Evolutionary conservation across 352 stramenopile genomes (phyloP).

Genomic region (Aphanomyces invadans): DNA sequence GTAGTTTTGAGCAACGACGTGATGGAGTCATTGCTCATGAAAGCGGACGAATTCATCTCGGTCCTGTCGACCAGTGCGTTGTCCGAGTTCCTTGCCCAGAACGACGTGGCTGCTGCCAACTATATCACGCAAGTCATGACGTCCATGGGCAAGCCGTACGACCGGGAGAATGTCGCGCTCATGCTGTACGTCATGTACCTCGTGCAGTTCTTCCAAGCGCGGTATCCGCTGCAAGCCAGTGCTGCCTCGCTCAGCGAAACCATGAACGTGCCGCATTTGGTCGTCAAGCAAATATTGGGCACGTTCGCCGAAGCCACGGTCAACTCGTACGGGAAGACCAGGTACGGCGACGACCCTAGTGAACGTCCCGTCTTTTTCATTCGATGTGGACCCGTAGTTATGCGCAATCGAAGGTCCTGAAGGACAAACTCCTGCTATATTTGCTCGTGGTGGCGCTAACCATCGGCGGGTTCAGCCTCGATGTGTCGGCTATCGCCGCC

Average conservation of each 20-base stretch:
- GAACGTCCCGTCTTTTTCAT: not conserved
- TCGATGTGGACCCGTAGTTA: no score
- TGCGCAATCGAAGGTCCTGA: constrained; percentile 64
- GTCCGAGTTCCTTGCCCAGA: constrained; percentile 42
- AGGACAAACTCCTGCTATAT: constrained; percentile 75
- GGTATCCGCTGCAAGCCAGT: constrained; percentile 34
- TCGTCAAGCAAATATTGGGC: constrained; percentile 57
- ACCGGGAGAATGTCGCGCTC: constrained; percentile 57
- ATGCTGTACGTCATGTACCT: constrained; percentile 70
- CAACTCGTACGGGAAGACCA: constrained; percentile 42
- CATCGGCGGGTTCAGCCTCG: constrained; percentile 63
- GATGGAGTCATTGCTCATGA: constrained; percentile 69
- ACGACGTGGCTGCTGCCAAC: constrained; percentile 40
- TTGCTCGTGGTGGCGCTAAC: constrained; percentile 68
- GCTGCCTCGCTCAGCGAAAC: constrained; percentile 63
- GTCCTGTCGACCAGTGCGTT: constrained; percentile 45
- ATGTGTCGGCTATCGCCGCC: constrained; percentile 53
- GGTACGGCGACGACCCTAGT: constrained; percentile 1
- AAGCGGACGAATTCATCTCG: constrained; percentile 67
- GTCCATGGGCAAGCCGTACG: constrained; percentile 56
- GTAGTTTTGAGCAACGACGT: constrained; percentile 55
- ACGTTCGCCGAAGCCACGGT: constrained; percentile 65
- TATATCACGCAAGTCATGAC: constrained; percentile 51
- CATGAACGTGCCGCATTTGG: constrained; percentile 61
- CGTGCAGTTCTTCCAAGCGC: constrained; percentile 51